Percentiles rank a stretch among this genome's conserved stretches.
Evolutionary conservation across 2,329 filamentous ascomycete genomes (phyloP).

Genomic region (Cytospora piceicola): DNA sequence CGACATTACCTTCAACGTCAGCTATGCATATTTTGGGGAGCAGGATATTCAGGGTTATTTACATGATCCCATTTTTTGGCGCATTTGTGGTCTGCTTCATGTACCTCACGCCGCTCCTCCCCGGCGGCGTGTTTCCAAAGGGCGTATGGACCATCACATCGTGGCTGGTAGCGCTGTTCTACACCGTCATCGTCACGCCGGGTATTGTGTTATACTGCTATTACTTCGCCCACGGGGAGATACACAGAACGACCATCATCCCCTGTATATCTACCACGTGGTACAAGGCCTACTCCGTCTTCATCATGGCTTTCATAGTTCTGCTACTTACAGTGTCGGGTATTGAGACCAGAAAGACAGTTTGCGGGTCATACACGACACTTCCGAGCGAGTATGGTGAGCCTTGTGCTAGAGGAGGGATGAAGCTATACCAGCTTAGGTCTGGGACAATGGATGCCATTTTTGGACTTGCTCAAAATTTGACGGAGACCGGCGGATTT

Average conservation of each 20-base stretch:
- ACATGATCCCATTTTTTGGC: not conserved
- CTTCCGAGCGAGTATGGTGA: not conserved
- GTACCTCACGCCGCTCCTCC: not conserved
- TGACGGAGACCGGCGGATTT: not conserved
- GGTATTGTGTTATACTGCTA: not conserved
- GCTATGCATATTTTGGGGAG: not conserved
- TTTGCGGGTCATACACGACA: not conserved
- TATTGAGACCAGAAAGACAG: constrained; percentile 6
- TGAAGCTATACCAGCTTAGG: not conserved
- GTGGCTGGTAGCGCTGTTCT: not conserved
- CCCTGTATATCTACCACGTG: constrained; percentile 9
- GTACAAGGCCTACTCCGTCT: constrained; percentile 2
- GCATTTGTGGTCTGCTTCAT: not conserved
- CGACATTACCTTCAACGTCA: not conserved
- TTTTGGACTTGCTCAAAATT: not conserved
- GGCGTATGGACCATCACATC: not conserved
- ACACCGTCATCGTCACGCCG: not conserved
- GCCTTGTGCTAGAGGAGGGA: not conserved
- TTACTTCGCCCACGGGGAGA: constrained; percentile 8
- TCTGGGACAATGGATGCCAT: not conserved
- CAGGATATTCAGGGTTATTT: not conserved
- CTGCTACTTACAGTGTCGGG: not conserved
- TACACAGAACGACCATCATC: constrained; percentile 6
- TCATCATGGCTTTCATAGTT: not conserved
- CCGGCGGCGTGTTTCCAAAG: not conserved